Conservation (phyloP, 306 rosid genomes). For the Lagenaria siceraria region DNA sequence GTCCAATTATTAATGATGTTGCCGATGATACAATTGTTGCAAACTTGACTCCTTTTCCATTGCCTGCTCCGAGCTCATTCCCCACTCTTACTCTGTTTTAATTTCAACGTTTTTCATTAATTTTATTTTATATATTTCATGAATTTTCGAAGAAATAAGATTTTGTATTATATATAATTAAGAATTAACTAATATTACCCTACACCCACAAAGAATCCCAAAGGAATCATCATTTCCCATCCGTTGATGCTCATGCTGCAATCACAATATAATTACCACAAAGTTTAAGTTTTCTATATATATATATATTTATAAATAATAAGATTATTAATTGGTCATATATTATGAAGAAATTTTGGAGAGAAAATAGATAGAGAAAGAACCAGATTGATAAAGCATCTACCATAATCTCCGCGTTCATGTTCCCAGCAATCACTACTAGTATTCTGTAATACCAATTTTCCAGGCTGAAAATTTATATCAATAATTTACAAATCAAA, state of each 20-base stretch:
- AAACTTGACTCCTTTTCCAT: background rate
- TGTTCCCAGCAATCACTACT: background rate
- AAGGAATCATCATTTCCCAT: conserved; percentile 4
- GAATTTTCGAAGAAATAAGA: too few relatives aligned
- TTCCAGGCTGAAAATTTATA: background rate
- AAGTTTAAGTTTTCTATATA: too few relatives aligned
- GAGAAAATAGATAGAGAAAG: background rate
- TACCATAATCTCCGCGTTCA: background rate
- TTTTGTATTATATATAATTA: too few relatives aligned
- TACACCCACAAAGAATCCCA: background rate
- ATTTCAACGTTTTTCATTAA: too few relatives aligned
- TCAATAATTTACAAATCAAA: background rate
- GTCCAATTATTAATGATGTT: background rate
- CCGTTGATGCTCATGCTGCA: background rate
- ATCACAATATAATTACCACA: background rate
- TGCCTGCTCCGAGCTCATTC: background rate
- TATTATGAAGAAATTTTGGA: background rate
- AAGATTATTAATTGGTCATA: too few relatives aligned
- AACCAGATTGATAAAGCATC: background rate
- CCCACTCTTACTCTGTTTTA: background rate
- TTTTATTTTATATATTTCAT: too few relatives aligned
- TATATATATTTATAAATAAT: too few relatives aligned
- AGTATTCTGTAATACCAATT: background rate
- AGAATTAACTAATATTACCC: background rate
- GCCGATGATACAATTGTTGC: background rate